phyloP scores from a whole-genome alignment of 2,329 filamentous ascomycete species.

The Bipolaris victoriae region DNA sequence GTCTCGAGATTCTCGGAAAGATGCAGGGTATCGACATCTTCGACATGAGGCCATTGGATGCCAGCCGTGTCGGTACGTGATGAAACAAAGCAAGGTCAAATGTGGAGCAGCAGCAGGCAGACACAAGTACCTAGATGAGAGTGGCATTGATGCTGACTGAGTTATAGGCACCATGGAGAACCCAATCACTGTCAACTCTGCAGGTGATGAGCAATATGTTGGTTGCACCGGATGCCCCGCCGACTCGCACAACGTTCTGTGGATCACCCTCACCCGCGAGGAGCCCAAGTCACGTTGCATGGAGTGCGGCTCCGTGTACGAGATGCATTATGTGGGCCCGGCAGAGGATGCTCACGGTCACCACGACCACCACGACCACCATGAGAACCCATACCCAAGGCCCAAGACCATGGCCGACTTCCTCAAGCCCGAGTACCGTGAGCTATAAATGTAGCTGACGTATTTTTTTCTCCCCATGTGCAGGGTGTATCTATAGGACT shows the following conservation, averaged over 20 bases:
- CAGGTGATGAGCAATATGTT: constrained; percentile 93
- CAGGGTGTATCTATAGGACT: constrained; percentile 40
- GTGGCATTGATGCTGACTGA: constrained; percentile 26
- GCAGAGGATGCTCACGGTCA: constrained; percentile 72
- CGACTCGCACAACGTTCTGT: constrained; percentile 88
- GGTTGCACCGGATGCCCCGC: constrained; percentile 94
- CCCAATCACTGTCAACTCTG: constrained; percentile 85
- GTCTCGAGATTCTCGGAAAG: constrained; percentile 98
- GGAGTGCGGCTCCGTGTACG: constrained; percentile 95
- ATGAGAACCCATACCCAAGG: constrained; percentile 61
- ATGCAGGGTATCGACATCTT: constrained; percentile 98
- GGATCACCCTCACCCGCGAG: constrained; percentile 87
- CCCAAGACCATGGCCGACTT: constrained; percentile 97
- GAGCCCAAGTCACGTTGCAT: constrained; percentile 93
- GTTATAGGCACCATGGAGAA: constrained; percentile 79
- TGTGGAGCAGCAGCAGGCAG: not conserved
- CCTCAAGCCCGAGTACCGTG: constrained; percentile 94
- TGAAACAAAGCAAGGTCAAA: not conserved
- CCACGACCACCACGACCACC: constrained; percentile 57
- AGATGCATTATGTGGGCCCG: constrained; percentile 95
- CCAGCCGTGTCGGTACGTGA: constrained; percentile 78
- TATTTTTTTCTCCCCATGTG: constrained; percentile 6
- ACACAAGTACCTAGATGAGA: not conserved
- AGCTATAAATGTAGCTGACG: constrained; percentile 49
- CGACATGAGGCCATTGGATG: constrained; percentile 95